phyloP scores from a whole-genome alignment of 805 yeast genomes.

The Pichia pseudocactophila region DNA sequence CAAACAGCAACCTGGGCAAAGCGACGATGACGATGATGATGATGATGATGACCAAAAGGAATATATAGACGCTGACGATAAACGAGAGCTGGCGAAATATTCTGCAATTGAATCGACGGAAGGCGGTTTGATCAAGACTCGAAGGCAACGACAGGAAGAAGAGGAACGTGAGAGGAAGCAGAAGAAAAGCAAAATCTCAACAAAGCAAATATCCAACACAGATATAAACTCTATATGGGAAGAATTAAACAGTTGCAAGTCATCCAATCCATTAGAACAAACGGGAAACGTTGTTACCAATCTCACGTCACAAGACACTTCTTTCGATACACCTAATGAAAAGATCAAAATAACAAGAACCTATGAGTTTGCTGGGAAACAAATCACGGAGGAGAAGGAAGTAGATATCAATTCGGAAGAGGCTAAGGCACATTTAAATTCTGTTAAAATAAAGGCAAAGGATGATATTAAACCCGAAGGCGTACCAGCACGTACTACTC shows the following conservation, averaged over 20 bases:
- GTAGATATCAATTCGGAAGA: conserved; percentile 78
- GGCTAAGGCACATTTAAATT: conserved; percentile 70
- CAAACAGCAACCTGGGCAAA: not conserved
- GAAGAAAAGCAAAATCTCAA: conserved; percentile 14
- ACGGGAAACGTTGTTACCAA: not conserved
- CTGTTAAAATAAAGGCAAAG: conserved; percentile 26
- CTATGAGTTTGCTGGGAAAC: conserved; percentile 85
- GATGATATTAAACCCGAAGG: not conserved
- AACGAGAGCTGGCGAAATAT: conserved; percentile 30
- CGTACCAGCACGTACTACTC: not conserved
- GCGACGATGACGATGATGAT: conserved; percentile 23
- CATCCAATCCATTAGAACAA: not conserved
- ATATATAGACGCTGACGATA: conserved; percentile 15
- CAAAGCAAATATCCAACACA: conserved; percentile 20
- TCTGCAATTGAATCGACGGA: conserved; percentile 40
- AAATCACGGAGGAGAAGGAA: conserved; percentile 64
- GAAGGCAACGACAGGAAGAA: conserved; percentile 12
- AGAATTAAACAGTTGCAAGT: conserved; percentile 33
- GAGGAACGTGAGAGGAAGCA: conserved; percentile 4
- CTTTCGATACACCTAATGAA: conserved; percentile 21
- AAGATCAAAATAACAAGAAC: conserved; percentile 64
- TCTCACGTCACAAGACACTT: too few relatives aligned
- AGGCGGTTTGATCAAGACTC: conserved; percentile 15
- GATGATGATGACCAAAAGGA: conserved; percentile 25
- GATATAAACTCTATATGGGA: conserved; percentile 50